These are phyloP conservation scores for Corylus avellana DNA, from an alignment of 306 rosid species.

Conservation along the genomic window DNA sequence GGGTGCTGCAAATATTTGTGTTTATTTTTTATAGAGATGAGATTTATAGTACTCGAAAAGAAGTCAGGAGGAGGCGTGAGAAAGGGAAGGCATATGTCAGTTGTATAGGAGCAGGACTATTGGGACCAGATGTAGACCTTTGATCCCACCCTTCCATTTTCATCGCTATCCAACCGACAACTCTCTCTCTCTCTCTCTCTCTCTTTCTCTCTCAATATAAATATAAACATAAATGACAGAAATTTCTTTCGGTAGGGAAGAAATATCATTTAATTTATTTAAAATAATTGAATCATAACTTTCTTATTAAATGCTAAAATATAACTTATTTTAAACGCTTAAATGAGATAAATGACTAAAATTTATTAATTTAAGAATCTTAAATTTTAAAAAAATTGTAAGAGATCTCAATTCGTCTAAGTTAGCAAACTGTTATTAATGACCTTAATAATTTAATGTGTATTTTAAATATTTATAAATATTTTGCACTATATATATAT, in stretches of 20 bases:
- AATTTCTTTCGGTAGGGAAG: no score
- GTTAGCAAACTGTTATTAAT: no score
- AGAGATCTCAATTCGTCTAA: no score
- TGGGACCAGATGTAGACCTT: constrained; percentile 69
- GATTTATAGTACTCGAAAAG: neutral
- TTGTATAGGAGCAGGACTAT: constrained; percentile 43
- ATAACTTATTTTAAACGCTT: no score
- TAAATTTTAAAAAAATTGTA: no score
- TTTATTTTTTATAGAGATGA: constrained; percentile 32
- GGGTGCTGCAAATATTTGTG: constrained; percentile 60
- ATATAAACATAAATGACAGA: neutral
- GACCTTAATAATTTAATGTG: no score
- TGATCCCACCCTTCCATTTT: constrained; percentile 44
- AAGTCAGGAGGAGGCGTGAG: constrained; percentile 66
- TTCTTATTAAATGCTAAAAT: no score
- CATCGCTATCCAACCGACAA: constrained; percentile 39
- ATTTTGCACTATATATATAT: neutral
- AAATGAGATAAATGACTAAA: no score
- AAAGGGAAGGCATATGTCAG: constrained; percentile 77
- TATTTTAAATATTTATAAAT: no score
- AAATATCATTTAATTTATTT: no score
- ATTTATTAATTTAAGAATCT: no score
- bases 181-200: constrained; percentile 4
- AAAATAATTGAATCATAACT: no score
- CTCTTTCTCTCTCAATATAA: constrained; percentile 4